phyloP scores from a whole-genome alignment of 176 grass and related monocot species.

The Oryza officinalis region DNA sequence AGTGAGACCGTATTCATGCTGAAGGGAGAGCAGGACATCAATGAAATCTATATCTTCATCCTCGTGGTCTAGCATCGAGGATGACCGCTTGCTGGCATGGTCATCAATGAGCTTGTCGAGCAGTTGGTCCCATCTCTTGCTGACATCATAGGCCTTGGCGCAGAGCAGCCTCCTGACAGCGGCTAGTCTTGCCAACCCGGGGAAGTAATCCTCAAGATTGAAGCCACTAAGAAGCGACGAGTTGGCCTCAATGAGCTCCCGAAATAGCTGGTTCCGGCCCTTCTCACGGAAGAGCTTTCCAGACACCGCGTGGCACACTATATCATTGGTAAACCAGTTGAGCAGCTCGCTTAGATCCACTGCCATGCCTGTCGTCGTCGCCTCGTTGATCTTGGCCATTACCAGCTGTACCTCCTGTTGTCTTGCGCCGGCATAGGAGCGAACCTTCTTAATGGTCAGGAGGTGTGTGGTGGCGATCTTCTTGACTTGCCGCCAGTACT shows the following conservation, averaged over 20 bases:
- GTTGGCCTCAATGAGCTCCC: conserved; percentile 14
- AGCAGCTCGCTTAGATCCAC: conserved; percentile 44
- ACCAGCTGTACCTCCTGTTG: not conserved
- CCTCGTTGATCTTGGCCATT: not conserved
- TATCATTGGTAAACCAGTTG: conserved; percentile 19
- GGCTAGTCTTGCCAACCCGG: not conserved
- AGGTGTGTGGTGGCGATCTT: conserved; percentile 34
- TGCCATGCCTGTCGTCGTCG: not conserved
- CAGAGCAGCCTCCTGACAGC: conserved; percentile 13
- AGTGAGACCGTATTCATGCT: not conserved
- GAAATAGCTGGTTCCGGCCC: conserved; percentile 27
- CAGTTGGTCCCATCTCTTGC: not conserved
- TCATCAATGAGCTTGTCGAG: not conserved
- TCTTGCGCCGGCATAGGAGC: not conserved
- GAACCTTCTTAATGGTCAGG: conserved; percentile 19
- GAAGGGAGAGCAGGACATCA: not conserved
- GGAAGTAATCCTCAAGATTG: conserved; percentile 45
- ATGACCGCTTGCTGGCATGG: not conserved
- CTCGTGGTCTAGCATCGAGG: not conserved
- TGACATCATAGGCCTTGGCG: conserved; percentile 12
- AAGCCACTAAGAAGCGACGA: conserved; percentile 30
- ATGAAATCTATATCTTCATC: not conserved
- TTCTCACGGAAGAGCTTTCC: not conserved
- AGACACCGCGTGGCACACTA: conserved; percentile 41
- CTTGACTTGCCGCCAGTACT: conserved; percentile 40